Evolutionary conservation across 331 rosid species (phyloP), one percentile per base, ranked within the genome.

Genomic region (Rosa hybrid): DNA sequence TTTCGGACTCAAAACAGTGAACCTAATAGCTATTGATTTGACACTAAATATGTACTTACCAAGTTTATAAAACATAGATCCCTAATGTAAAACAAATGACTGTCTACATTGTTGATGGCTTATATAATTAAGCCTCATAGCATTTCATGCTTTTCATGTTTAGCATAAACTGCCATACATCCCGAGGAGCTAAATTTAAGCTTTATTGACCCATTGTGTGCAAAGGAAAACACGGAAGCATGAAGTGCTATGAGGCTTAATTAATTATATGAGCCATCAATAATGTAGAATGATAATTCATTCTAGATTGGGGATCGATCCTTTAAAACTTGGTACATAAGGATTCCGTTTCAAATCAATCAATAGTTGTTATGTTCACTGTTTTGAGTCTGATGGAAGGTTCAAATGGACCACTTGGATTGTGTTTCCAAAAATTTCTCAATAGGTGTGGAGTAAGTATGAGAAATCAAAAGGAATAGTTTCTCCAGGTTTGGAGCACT

Each of bases 401-500:
- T 64, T 23, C 18, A 42, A 18, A 21, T 68, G 46, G 56, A 50
- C 56, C 42, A n/a, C 46, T 20, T 5, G 7, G 48, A 65, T 12
- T 74, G 21, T 20, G 54, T 13, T 9, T 23, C n/a, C 25, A 67
- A 25, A 7, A 65, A 38, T 38, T 67, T 72, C 3, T 38, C 12
- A 12, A 46, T 45, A 23, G 54, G 49, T 53, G 3, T 41, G 39
- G 27, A 34, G 68, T 5, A n/a, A 42, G 0, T 7, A 6, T 50
- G 5, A 50, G 5, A 17, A 50, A 50, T 50, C 56, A 78, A 77
- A 41, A 82, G 60, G 8, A 17, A 20, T 39, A 77, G 79, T 51
- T 82, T 64, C 81, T 77, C 82, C 20, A 82, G 72, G 51, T 72
- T 82, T 72, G 85, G 82, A 68, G 82, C 78, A 56, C 82, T 77